Evolutionary conservation across 768 basidiomycete genomes (phyloP), one percentile per base, ranked within the genome.

Genomic region (Termitomyces sp.): DNA sequence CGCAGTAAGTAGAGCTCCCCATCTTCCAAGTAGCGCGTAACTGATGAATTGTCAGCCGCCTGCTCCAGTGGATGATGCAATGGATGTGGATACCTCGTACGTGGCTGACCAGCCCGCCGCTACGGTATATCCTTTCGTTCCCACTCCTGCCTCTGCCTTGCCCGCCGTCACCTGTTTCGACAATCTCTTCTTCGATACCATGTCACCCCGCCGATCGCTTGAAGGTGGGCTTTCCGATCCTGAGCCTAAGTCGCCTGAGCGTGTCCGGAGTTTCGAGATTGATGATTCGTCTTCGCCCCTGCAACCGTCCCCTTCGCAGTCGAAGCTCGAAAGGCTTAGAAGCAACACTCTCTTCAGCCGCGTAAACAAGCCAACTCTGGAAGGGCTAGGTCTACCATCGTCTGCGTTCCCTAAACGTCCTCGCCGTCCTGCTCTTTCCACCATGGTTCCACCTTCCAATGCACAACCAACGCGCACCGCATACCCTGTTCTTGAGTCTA

Each of bases 81-180:
- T 93, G 91, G 91, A 93, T 63, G 80, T 93, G 38, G 91, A 93
- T 68, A 79, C 81, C 18, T 82, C 82, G 20, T 79, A 75, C 60
- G 69, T 71, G 49, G 72, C 75, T 50, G 69, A 74, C 66, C 59
- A 70, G 55, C 66, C 70, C 43, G 66, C 64, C 32, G 58, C 63
- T 50, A 63, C 58, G 58, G 70, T 60, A 26, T 67, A 71, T 57
- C 70, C 65, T 56, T 75, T 71, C 59, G 71, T 73, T 55, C 75
- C 61, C 60, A 71, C 69, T 38, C 78, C 80, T 50, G 67, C 77
- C 28, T 82, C 86, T 10, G 79, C 82, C 26, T 81, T 78, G 14
- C 79, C 85, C 0, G 79, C 82, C 0, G 70, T 79, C 40, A 80
- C 78, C 8, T 74, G 70, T n/a, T 84, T 90, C 66, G 78, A 81